Evolutionary conservation across 2,329 filamentous ascomycete genomes (phyloP), one percentile per base, ranked within the genome.

Genomic region (Parasarocladium wereldwijsianum): DNA sequence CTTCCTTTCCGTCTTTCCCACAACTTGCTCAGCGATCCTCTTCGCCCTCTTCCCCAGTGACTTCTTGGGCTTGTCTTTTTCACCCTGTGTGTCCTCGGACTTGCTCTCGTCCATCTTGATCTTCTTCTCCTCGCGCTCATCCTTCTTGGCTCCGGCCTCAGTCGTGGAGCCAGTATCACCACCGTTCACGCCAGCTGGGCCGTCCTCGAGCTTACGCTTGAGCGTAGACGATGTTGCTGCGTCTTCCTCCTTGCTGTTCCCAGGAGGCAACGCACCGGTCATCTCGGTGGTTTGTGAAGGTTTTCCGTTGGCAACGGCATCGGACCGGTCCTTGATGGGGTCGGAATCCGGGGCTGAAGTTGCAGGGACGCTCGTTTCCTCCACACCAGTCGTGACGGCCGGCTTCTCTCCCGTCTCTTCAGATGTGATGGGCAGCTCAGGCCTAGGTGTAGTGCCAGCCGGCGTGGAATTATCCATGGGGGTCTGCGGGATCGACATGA

Each of bases 151-250:
- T 6, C 40, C 43, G 6, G 43, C 40, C 20, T 45, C 29, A 12
- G 49, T 42, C 15, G 39, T 40, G 12, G 31, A 38, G 13, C 36
- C 34, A 35, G 44, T 10, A 16, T 36, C 20, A 41, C 35, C 19
- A 17, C 37, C 35, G 11, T 40, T 38, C 19, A 24, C 29, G 8
- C 31, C 26, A 10, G 32, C 31, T 2, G 38, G 27, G 11, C 43
- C 42, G 6, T 51, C 46, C 2, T 49, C 48, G 9, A 58, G 50
- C 43, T 62, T 64, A 40, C 59, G 52, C 42, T 57, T 57, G 26
- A 30, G 13, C 6, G 28, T 17, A 4, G 28, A 17, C 6, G 28
- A 21, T 14, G 12, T 35, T 4, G 35, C 33, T n/a, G 40, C 32
- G 12, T 33, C 33, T 24, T 38, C 33, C 8, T 36, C 18, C 24